Evolutionary conservation across 495 filamentous ascomycete genomes (phyloP), one percentile per base, ranked within the genome.

Genomic region (Hypoxylon fragiforme): DNA sequence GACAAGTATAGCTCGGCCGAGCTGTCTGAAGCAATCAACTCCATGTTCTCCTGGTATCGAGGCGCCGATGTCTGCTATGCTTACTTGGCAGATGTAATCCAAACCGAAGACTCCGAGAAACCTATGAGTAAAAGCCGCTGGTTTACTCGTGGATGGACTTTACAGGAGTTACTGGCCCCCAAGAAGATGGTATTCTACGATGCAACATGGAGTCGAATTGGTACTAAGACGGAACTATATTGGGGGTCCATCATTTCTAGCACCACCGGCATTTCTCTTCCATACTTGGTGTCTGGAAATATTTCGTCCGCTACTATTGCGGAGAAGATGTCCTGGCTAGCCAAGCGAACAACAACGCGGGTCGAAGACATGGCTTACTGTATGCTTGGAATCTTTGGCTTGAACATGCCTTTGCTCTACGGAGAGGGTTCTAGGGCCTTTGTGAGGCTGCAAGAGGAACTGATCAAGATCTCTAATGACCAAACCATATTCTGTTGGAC

Each of bases 401-500:
- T 76, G 6, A 66, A 68, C 31, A 75, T 76, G 68, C 73, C 73
- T 1, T 18, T 76, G 12, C 49, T 76, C 1, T 75, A 75, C 31
- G 73, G 73, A 0, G 71, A 76, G 47, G 69, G 73, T 1, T 20
- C 56, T 8, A 60, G 38, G 20, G 70, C 70, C 0, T 74, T 76
- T 36, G 22, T 45, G 1, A 54, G 72, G 26, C 57, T 76, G 0
- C 72, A 76, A 37, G 62, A 70, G 44, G 70, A 72, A 22, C 69
- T 76, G 7, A 48, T 59, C n/a, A 31, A 22, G 15, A 44, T 22
- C 2, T 51, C 31, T n/a, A 20, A 31, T n/a, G 61, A 64, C 42
- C 44, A 64, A 21, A 36, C 50, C 8, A 41, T 64, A 3, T 48
- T 60, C 15, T 16, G 47, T 13, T n/a, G 31, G 24, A 28, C n/a